phyloP scores from a whole-genome alignment of 2,329 filamentous ascomycete genomes.

The Penicillium griseofulvum region DNA sequence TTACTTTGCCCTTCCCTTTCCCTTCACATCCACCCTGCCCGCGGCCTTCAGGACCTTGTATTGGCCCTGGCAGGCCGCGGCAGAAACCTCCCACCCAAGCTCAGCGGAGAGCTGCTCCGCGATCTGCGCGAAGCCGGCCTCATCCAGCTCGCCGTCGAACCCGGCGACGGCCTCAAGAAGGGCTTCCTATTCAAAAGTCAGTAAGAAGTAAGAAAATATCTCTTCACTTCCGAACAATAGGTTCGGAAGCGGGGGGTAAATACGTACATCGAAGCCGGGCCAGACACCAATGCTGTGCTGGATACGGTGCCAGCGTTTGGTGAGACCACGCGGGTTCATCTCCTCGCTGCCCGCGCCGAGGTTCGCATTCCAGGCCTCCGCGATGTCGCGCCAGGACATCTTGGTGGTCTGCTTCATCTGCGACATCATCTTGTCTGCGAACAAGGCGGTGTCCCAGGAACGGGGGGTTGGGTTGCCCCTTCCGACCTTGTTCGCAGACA shows the following conservation, averaged over 20 bases:
- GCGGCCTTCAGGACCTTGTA: not conserved
- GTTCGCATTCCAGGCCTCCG: not conserved
- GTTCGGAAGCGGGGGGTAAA: too few relatives aligned
- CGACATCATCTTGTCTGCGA: conserved; percentile 2
- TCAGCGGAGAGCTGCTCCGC: not conserved
- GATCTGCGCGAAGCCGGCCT: not conserved
- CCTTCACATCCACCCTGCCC: not conserved
- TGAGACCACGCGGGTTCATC: not conserved
- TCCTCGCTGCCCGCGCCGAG: too few relatives aligned
- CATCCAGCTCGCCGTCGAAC: too few relatives aligned
- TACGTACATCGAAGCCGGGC: conserved; percentile 1
- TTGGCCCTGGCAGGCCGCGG: not conserved
- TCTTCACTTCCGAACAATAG: not conserved
- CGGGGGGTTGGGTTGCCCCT: not conserved
- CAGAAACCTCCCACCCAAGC: not conserved
- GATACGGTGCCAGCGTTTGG: not conserved
- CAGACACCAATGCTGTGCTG: not conserved
- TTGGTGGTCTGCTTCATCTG: not conserved
- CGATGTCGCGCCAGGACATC: not conserved
- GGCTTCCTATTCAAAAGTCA: not conserved
- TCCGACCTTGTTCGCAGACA: not conserved
- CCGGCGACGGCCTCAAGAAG: too few relatives aligned
- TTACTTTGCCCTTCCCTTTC: not conserved
- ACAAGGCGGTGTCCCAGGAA: not conserved
- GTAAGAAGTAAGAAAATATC: not conserved